Base-by-base conservation (phyloP, 768 basidiomycete species). In the Pisolithus tinctorius region DNA sequence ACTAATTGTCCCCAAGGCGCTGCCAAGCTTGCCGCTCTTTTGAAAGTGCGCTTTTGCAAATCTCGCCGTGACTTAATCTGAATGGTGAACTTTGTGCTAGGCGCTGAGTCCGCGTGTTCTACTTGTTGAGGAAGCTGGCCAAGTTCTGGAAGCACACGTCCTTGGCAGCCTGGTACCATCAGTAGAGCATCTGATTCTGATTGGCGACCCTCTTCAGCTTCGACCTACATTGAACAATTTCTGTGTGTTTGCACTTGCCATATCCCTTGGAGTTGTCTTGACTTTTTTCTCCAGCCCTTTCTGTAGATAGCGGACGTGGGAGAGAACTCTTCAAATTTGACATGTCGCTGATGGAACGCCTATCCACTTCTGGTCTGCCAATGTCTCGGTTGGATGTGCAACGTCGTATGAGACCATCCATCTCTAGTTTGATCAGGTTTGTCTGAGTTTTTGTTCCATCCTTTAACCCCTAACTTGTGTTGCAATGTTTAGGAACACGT, bases 51-150 rank as follows among this genome's bases (percentile, higher is more conserved):
- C 57, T 0, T n/a, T 17, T 16, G 11, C 9, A 6, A 2, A 1
- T 20, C n/a, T 43, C 10, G 31, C 26, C 51, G 16, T 23, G 1
- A 4, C 41, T n/a, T 39, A 47, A n/a, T 52, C 48, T 55, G 3
- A 40, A 14, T 14, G 13, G 30, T 50, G 1, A 25, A 42, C 23
- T 20, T 20, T 7, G 17, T 11, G 9, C 31, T 47, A 86, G 84
- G 77, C 78, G 13, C 60, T 88, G 5, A 68, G 61, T 4, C 86
- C 86, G 0, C 75, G 73, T 30, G 77, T 88, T 0, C 61, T 88
- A 44, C 67, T 90, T 45, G 83, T 90, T 0, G 87, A 91, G 63
- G 88, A 90, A 61, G 88, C 88, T 0, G 88, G 88, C 0, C 88
- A 91, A 65, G 84, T 89, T 1, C 73, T 90, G 27, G 88, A 90